A percentile compares a stretch with the other conserved stretches of the same genome.
These are phyloP conservation scores for Pythium pyrilobum DNA, from an alignment of 352 stramenopile species.

Conservation along the genomic window DNA sequence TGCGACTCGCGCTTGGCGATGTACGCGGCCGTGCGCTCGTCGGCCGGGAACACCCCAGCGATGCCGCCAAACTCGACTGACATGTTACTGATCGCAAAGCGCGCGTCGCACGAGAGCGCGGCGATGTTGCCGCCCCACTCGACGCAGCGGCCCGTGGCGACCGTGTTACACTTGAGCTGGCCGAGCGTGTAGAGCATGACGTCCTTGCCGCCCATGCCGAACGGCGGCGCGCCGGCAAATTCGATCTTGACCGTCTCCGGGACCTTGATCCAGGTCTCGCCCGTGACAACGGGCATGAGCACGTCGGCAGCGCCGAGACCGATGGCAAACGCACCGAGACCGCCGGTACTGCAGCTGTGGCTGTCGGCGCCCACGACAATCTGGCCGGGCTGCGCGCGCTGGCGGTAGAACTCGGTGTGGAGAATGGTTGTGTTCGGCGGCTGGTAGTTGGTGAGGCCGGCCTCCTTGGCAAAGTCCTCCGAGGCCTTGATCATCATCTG, in stretches of 20 bases:
- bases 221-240: constrained; percentile 60
- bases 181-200: constrained; percentile 84
- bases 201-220: constrained; percentile 81
- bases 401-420: constrained; percentile 85
- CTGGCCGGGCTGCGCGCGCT: constrained; percentile 77
- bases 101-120: constrained; percentile 70
- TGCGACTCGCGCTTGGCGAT: constrained; percentile 65
- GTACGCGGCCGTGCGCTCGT: constrained; percentile 74
- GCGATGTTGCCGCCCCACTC: constrained; percentile 81
- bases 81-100: constrained; percentile 86
- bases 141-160: constrained; percentile 70
- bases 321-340: constrained; percentile 75
- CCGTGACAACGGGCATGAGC: constrained; percentile 81
- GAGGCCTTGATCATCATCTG: constrained; percentile 88
- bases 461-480: constrained; percentile 76
- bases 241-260: constrained; percentile 83
- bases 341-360: constrained; percentile 73
- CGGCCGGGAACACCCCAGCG: constrained; percentile 74
- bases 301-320: constrained; percentile 72
- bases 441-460: constrained; percentile 77
- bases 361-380: constrained; percentile 81
- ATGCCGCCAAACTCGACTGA: constrained; percentile 83
- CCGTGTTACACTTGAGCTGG: constrained; percentile 84
- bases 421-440: constrained; percentile 83
- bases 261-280: constrained; percentile 87